phyloP scores from a whole-genome alignment of 148 eudicot genomes.

The Chenopodium album region DNA sequence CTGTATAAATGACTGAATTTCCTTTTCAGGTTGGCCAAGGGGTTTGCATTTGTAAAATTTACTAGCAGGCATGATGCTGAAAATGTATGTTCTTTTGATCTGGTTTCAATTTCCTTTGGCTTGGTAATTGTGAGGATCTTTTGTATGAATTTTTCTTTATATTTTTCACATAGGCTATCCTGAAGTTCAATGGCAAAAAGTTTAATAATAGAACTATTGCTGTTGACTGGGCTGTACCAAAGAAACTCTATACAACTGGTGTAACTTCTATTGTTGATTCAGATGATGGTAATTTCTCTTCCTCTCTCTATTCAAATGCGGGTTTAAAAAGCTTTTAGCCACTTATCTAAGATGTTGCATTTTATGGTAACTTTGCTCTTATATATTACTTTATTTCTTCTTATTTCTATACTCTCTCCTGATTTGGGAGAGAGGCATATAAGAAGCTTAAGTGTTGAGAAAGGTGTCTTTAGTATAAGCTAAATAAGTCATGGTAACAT shows the following conservation, averaged over 20 bases:
- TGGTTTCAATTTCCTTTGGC: conserved; percentile 11
- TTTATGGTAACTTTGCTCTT: too few species aligned
- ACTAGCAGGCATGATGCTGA: conserved; percentile 94
- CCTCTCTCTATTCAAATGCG: neutral
- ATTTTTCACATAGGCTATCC: conserved; percentile 57
- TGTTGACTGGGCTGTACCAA: conserved; percentile 97
- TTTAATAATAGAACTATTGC: conserved; percentile 77
- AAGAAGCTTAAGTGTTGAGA: neutral
- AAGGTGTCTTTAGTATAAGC: neutral
- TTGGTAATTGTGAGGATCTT: neutral
- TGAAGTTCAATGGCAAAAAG: conserved; percentile 72
- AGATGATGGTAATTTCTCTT: conserved; percentile 56
- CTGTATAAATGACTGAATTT: conserved; percentile 20
- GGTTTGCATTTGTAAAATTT: conserved; percentile 93
- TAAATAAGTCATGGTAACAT: neutral
- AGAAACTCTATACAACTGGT: conserved; percentile 64
- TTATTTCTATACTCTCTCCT: neutral
- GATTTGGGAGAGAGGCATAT: neutral
- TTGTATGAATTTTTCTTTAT: neutral
- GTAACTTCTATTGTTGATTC: conserved; percentile 33
- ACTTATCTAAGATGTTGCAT: neutral
- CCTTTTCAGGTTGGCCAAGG: conserved; percentile 67
- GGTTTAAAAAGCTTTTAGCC: neutral
- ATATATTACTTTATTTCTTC: neutral
- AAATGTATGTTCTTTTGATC: conserved; percentile 47